Evolutionary conservation across 202 grass and related monocot species (phyloP), one percentile per base, ranked within the genome.

Genomic region (Brachypodium distachyon): DNA sequence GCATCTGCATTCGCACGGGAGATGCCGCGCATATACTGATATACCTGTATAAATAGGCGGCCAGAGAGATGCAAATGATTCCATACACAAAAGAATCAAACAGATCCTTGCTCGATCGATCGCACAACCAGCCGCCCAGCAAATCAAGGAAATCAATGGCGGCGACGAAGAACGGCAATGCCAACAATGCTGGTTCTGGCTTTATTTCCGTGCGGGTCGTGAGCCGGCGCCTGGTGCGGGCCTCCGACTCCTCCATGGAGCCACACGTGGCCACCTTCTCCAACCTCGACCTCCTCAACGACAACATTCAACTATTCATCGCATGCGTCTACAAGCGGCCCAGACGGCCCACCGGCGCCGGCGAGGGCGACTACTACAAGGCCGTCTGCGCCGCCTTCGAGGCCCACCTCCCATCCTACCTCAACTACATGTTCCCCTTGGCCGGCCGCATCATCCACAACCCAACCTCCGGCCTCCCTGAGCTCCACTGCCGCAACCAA

Each of bases 401-500:
- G 5, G 11, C 61, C 46, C 34, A 7, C 18, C 52, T 87, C 5
- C 80, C 80, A 0, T 12, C 67, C 5, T 78, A 84, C 13, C 81
- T 87, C 6, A 74, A 74, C 49, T 39, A 73, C 65, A 78, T 87
- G 64, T 63, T 48, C 64, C 55, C 57, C 39, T 48, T 87, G 3
- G 26, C 77, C 4, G 88, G 81, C 12, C 77, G 84, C 12, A 74
- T 91, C 21, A 31, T 9, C 3, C 9, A 6, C 1, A 13, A 82
- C 28, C 53, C 69, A 0, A 3, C 2, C n/a, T 72, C 84, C 10
- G 73, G 76, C 16, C 32, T 81, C 26, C 88, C 81, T 2, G 77
- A 70, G 67, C 1, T 91, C 17, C 36, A 73, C 40, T 87, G 80
- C 64, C 17, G 51, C 66, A 87, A 91, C 78, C 73, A 66, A 1